phyloP scores from a whole-genome alignment of 2,329 filamentous ascomycete species.

The Thelonectria blattea region DNA sequence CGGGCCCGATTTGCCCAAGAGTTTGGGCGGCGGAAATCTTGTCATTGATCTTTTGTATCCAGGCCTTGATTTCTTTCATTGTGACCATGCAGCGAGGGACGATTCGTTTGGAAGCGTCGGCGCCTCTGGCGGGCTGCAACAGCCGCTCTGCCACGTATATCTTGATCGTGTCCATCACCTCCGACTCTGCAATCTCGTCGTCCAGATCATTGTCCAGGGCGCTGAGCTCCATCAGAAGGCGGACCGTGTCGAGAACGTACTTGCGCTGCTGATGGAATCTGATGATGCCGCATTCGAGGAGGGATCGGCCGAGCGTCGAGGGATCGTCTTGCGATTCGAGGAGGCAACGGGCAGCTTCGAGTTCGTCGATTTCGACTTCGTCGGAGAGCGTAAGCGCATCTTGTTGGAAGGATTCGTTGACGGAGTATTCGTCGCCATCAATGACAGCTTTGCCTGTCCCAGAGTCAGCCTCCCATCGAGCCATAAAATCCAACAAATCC shows the following conservation, averaged over 20 bases:
- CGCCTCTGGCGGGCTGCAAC: slow-evolving; percentile 42
- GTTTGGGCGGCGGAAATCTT: slow-evolving; percentile 77
- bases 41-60: slow-evolving; percentile 78
- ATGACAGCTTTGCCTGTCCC: slow-evolving; percentile 76
- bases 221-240: slow-evolving; percentile 76
- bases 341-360: slow-evolving; percentile 79
- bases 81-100: slow-evolving; percentile 76
- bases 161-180: slow-evolving; percentile 42
- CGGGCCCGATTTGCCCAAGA: slow-evolving; percentile 67
- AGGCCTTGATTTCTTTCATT: slow-evolving; percentile 78
- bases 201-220: slow-evolving; percentile 61
- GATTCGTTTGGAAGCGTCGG: slow-evolving; percentile 61
- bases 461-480: slow-evolving; percentile 23
- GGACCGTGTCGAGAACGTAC: slow-evolving; percentile 81
- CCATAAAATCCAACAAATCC: slow-evolving; percentile 21
- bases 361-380: slow-evolving; percentile 87
- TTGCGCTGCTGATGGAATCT: slow-evolving; percentile 87
- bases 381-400: slow-evolving; percentile 82
- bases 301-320: slow-evolving; percentile 71
- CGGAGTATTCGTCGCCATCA: slow-evolving; percentile 73
- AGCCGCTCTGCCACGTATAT: slow-evolving; percentile 44
- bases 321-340: slow-evolving; percentile 75
- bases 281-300: slow-evolving; percentile 81
- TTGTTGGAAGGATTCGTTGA: slow-evolving; percentile 90
- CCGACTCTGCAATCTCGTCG: slow-evolving; percentile 57